Evolutionary conservation across 805 yeast species (phyloP).

Genomic region (Groenewaldozyma salmanticensis): DNA sequence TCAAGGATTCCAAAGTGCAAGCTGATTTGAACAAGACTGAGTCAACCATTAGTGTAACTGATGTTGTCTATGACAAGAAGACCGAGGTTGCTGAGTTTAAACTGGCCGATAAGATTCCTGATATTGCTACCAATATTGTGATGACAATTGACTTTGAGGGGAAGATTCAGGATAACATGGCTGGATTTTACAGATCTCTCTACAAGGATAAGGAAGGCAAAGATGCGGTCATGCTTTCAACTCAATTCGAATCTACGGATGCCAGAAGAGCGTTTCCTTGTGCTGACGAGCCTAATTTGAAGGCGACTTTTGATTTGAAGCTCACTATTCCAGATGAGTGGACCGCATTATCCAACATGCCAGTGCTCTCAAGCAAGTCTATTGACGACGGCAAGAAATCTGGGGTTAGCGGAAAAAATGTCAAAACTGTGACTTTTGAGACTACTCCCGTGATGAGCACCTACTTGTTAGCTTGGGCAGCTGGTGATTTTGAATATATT

Average conservation of each 20-base stretch:
- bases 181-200: constrained; percentile 62
- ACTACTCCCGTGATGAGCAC: constrained; percentile 68
- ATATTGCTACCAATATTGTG: constrained; percentile 40
- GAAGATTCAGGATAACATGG: constrained; percentile 55
- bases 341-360: constrained; percentile 63
- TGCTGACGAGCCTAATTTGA: constrained; percentile 62
- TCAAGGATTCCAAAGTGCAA: constrained; percentile 30
- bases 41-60: constrained; percentile 20
- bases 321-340: constrained; percentile 42
- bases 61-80: constrained; percentile 32
- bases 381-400: constrained; percentile 28
- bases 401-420: not conserved
- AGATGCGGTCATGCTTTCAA: constrained; percentile 49
- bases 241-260: constrained; percentile 71
- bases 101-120: constrained; percentile 28
- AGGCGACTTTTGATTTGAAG: constrained; percentile 54
- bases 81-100: constrained; percentile 52
- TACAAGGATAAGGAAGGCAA: constrained; percentile 44
- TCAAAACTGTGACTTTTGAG: constrained; percentile 41
- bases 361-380: constrained; percentile 34
- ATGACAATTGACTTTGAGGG: constrained; percentile 48
- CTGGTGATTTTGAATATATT: constrained; percentile 51
- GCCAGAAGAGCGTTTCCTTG: constrained; percentile 73
- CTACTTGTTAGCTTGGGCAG: constrained; percentile 61
- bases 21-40: constrained; percentile 15